Evolutionary conservation across 2,329 filamentous ascomycete genomes (phyloP).

Genomic region (Penicillium sp.): DNA sequence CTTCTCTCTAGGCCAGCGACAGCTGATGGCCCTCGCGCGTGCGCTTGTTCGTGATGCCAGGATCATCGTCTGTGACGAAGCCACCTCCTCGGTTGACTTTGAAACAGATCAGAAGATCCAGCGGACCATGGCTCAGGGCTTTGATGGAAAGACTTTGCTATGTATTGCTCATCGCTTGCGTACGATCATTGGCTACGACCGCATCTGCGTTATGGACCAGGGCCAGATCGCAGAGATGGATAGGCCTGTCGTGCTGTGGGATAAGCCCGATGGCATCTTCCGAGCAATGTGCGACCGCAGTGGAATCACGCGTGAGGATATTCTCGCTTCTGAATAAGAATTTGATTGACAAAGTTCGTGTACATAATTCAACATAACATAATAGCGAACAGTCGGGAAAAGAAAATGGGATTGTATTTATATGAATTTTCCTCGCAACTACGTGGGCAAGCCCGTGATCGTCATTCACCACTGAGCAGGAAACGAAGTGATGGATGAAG

Average conservation of each 20-base stretch:
- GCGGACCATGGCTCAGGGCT: constrained; percentile 78
- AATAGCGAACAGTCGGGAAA: no score
- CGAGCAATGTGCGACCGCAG: constrained; percentile 85
- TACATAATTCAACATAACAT: background rate
- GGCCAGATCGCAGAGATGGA: constrained; percentile 87
- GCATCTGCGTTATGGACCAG: constrained; percentile 94
- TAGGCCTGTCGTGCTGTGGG: constrained; percentile 72
- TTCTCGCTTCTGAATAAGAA: constrained; percentile 20
- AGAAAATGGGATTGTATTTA: no score
- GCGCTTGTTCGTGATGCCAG: constrained; percentile 83
- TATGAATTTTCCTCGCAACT: no score
- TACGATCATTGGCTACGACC: constrained; percentile 91
- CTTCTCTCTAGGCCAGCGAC: constrained; percentile 91
- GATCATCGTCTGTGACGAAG: constrained; percentile 97
- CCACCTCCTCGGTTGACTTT: constrained; percentile 89
- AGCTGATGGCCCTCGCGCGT: constrained; percentile 90
- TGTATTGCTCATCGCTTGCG: constrained; percentile 91
- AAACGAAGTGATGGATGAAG: no score
- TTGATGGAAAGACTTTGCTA: constrained; percentile 81
- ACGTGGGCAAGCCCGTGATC: no score
- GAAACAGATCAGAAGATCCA: constrained; percentile 97
- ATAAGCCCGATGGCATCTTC: constrained; percentile 72
- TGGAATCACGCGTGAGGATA: constrained; percentile 62
- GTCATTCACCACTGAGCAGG: no score
- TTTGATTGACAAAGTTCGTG: background rate